Percentiles rank a stretch among this genome's conserved stretches.
Evolutionary conservation across 257 asterid genomes (phyloP).

Genomic region (Fraxinus quadrangulata): DNA sequence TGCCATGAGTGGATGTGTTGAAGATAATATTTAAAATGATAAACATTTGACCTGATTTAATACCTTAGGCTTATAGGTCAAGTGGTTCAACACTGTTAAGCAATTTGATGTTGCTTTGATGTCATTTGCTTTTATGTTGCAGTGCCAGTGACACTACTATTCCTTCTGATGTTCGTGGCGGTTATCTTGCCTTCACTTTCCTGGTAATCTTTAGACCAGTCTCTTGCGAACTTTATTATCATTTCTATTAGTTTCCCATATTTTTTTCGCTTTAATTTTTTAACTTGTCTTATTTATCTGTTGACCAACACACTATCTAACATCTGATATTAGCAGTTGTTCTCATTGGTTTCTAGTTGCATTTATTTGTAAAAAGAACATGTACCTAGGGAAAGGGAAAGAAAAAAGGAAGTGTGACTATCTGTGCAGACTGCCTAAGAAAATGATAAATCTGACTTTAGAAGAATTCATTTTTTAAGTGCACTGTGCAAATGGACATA

Average conservation of each 20-base stretch:
- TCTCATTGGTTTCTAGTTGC: not conserved
- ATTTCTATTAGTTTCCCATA: slow-evolving; percentile 18
- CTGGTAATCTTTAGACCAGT: slow-evolving; percentile 43
- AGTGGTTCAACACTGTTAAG: not conserved
- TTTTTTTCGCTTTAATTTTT: slow-evolving; percentile 18
- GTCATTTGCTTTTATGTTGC: slow-evolving; percentile 29
- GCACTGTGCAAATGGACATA: slow-evolving; percentile 13
- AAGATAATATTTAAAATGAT: not conserved
- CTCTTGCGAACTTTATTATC: slow-evolving; percentile 9
- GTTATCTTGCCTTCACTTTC: slow-evolving; percentile 82
- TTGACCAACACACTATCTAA: slow-evolving; percentile 14
- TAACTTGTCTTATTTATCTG: not conserved
- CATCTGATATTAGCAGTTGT: not conserved
- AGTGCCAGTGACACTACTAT: slow-evolving; percentile 77
- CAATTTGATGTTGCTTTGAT: slow-evolving; percentile 17
- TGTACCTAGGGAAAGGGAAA: slow-evolving; percentile 8
- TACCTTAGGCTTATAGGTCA: no score
- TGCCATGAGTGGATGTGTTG: not conserved
- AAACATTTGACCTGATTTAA: no score
- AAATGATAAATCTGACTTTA: slow-evolving; percentile 12
- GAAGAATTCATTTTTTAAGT: slow-evolving; percentile 1
- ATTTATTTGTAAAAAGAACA: not conserved
- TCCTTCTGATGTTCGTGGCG: slow-evolving; percentile 74
- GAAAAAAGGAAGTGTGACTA: not conserved
- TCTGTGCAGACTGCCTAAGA: slow-evolving; percentile 4